Percentiles rank a stretch among this genome's conserved stretches.
These are phyloP conservation scores for Botryotinia globosa DNA, from an alignment of 2,329 filamentous ascomycete genomes.

Conservation along the genomic window DNA sequence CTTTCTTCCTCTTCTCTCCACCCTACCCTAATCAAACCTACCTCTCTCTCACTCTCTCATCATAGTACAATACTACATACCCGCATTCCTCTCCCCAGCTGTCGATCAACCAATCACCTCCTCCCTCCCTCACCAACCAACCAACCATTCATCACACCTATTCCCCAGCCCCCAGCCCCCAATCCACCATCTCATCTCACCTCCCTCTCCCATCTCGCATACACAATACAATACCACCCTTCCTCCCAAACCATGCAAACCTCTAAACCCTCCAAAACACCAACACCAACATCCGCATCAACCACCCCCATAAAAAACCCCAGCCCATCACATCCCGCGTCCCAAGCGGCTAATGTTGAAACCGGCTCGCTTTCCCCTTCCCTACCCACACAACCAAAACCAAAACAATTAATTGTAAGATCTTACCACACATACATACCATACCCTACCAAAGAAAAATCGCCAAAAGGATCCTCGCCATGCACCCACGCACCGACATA, in stretches of 20 bases:
- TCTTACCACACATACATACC: no score
- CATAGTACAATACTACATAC: neutral
- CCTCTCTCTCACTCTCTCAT: neutral
- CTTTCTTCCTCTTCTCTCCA: neutral
- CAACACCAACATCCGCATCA: neutral
- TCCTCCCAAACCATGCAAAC: neutral
- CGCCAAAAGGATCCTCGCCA: neutral
- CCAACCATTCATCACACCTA: neutral
- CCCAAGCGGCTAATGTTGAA: neutral
- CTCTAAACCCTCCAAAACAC: neutral
- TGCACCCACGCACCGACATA: neutral
- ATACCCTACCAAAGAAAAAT: neutral
- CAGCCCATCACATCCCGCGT: neutral
- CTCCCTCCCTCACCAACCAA: neutral
- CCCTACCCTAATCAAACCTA: neutral
- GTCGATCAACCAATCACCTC: neutral
- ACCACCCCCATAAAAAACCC: neutral
- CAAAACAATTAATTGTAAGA: neutral
- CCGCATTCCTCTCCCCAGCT: no score
- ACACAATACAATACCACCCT: neutral
- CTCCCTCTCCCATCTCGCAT: neutral
- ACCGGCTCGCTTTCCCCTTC: neutral
- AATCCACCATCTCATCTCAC: neutral
- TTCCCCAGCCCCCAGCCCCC: neutral
- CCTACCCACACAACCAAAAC: neutral